A percentile compares a stretch with the other conserved stretches of the same genome.
Evolutionary conservation across 129 eudicot species (phyloP).

Genomic region (Apium graveolens): DNA sequence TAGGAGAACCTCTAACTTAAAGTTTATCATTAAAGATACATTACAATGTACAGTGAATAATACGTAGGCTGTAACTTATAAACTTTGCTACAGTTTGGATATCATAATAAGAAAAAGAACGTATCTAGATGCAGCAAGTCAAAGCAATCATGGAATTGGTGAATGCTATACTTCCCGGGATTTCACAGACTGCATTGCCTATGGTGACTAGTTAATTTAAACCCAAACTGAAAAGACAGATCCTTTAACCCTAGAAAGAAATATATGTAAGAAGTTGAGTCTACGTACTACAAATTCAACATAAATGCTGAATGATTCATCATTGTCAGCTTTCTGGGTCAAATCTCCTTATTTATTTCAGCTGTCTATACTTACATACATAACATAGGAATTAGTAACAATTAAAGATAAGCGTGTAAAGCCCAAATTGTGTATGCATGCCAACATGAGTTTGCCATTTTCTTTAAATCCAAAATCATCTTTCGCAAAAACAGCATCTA

Average conservation of each 20-base stretch:
- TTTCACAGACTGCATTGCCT: neutral
- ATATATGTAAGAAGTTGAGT: neutral
- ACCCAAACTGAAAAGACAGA: neutral
- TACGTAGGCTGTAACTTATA: neutral
- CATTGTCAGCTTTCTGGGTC: constrained; percentile 5
- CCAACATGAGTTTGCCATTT: neutral
- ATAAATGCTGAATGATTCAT: neutral
- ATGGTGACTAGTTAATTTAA: neutral
- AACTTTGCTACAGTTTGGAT: neutral
- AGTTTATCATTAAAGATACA: no score
- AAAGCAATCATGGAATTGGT: neutral
- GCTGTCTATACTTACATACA: neutral
- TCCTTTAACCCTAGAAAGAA: neutral
- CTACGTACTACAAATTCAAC: neutral
- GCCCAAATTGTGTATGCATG: neutral
- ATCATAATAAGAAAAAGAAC: neutral
- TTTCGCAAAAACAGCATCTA: neutral
- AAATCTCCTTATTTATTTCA: neutral
- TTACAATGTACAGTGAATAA: no score
- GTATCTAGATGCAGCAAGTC: neutral
- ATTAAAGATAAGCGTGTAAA: neutral
- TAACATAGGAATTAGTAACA: neutral
- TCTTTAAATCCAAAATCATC: no score
- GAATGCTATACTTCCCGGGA: no score
- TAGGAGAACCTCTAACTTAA: no score